Percentiles rank a stretch among this genome's conserved stretches.
Evolutionary conservation across 2,329 filamentous ascomycete species (phyloP).

Genomic region (Stylonectria norvegica): DNA sequence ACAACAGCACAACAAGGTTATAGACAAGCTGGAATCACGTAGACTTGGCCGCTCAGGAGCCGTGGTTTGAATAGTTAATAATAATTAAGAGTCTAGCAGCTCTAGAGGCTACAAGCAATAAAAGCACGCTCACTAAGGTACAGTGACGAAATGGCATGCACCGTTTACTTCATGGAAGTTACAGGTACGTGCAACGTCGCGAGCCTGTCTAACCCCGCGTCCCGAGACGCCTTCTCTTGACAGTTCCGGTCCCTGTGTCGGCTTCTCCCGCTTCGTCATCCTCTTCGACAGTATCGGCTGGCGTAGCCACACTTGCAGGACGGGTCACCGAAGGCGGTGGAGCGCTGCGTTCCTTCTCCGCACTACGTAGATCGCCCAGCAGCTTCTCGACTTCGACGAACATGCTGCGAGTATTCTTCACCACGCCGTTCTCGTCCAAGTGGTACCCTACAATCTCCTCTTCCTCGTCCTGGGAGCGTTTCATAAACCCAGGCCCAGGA

Average conservation of each 20-base stretch:
- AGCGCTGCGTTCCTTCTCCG: constrained; percentile 55
- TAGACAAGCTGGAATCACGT: too few relatives aligned
- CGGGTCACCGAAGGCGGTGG: constrained; percentile 34
- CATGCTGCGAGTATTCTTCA: constrained; percentile 86
- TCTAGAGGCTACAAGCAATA: constrained; percentile 26
- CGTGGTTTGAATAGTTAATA: constrained; percentile 13
- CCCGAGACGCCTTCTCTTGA: constrained; percentile 36
- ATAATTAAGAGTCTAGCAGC: constrained; percentile 23
- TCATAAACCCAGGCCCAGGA: constrained; percentile 60
- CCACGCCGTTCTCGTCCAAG: constrained; percentile 78
- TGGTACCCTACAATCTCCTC: constrained; percentile 57
- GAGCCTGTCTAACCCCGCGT: constrained; percentile 29
- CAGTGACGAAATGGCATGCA: too few relatives aligned
- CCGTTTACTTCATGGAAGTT: too few relatives aligned
- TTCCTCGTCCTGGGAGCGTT: constrained; percentile 41
- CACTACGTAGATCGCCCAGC: constrained; percentile 70
- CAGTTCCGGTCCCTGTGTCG: constrained; percentile 29
- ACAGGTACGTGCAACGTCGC: too few relatives aligned
- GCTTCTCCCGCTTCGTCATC: constrained; percentile 47
- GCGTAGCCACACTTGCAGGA: constrained; percentile 37
- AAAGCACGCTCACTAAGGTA: too few relatives aligned
- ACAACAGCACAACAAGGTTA: too few relatives aligned
- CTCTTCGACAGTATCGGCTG: constrained; percentile 46
- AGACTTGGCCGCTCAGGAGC: constrained; percentile 2
- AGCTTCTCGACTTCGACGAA: constrained; percentile 80